These are phyloP conservation scores for Lactarius akahatsu DNA, from an alignment of 768 basidiomycete genomes.

Conservation along the genomic window DNA sequence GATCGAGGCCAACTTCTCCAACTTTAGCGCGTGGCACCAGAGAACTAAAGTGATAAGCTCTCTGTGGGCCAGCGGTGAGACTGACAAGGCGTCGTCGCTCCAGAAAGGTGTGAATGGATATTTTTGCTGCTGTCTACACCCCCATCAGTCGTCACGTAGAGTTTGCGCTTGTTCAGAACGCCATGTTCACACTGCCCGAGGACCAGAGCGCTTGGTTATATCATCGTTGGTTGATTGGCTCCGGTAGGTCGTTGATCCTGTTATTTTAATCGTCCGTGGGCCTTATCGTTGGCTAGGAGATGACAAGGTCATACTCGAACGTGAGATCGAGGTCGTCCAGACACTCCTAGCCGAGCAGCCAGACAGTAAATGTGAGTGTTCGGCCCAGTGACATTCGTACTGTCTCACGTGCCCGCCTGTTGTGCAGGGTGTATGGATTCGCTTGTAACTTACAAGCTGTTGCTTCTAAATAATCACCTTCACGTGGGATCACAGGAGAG, in stretches of 20 bases:
- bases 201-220: slow-evolving; percentile 99
- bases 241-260: slow-evolving; percentile 48
- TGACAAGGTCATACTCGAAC: slow-evolving; percentile 53
- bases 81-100: slow-evolving; percentile 54
- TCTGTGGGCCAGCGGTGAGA: slow-evolving; percentile 60
- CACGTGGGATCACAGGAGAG: slow-evolving; percentile 36
- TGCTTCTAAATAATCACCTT: slow-evolving; percentile 56
- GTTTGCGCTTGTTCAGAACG: slow-evolving; percentile 88
- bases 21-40: slow-evolving; percentile 99
- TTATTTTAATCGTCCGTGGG: neutral
- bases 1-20: slow-evolving; percentile 92
- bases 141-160: slow-evolving; percentile 49
- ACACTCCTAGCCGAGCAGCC: slow-evolving; percentile 87
- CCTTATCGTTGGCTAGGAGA: slow-evolving; percentile 47
- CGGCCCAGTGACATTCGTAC: neutral
- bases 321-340: slow-evolving; percentile 77
- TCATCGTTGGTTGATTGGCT: slow-evolving; percentile 93
- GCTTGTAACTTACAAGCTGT: slow-evolving; percentile 74
- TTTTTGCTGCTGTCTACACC: neutral
- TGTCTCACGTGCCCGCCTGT: slow-evolving; percentile 10
- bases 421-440: slow-evolving; percentile 90
- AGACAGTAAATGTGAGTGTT: slow-evolving; percentile 81
- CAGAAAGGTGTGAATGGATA: slow-evolving; percentile 58
- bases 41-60: slow-evolving; percentile 75
- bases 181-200: slow-evolving; percentile 93